Evolutionary conservation across 495 filamentous ascomycete species (phyloP).

Genomic region (Penicillium antarcticum): DNA sequence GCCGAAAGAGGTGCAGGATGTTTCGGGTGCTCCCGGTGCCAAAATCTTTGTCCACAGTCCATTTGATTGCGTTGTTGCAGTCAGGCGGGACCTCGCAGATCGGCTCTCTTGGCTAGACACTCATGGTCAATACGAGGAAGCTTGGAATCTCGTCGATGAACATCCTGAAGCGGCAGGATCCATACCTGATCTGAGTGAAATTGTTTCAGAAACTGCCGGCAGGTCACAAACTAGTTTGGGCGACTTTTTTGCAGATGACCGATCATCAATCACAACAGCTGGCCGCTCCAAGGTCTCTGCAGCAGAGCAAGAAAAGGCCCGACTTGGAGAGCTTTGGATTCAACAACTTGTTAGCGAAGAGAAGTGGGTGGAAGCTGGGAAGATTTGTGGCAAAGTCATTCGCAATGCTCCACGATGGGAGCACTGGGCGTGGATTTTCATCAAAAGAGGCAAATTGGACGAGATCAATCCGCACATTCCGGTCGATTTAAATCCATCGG

Average conservation of each 20-base stretch:
- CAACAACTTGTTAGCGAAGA: constrained; percentile 70
- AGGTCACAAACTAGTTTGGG: constrained; percentile 55
- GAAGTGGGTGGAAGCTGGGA: constrained; percentile 75
- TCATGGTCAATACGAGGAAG: constrained; percentile 72
- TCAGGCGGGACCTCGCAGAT: constrained; percentile 79
- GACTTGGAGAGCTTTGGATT: constrained; percentile 90
- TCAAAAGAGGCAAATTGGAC: constrained; percentile 76
- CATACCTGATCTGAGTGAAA: constrained; percentile 45
- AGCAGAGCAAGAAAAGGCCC: constrained; percentile 83
- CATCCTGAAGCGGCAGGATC: constrained; percentile 58
- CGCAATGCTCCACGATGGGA: constrained; percentile 82
- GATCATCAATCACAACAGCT: constrained; percentile 54
- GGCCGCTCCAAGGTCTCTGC: constrained; percentile 49
- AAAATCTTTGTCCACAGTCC: constrained; percentile 97
- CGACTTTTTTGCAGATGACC: constrained; percentile 77
- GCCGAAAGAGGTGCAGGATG: constrained; percentile 42
- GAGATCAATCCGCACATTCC: constrained; percentile 87
- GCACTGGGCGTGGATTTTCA: constrained; percentile 89
- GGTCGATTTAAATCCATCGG: constrained; percentile 66
- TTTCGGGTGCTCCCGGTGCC: constrained; percentile 60
- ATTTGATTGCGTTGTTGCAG: constrained; percentile 87
- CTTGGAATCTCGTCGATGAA: constrained; percentile 83
- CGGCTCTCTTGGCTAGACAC: constrained; percentile 82
- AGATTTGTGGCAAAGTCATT: constrained; percentile 75
- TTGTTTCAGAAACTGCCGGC: constrained; percentile 51